Conservation (phyloP, 169 alveolate species). For the Eimeria brunetti region DNA sequence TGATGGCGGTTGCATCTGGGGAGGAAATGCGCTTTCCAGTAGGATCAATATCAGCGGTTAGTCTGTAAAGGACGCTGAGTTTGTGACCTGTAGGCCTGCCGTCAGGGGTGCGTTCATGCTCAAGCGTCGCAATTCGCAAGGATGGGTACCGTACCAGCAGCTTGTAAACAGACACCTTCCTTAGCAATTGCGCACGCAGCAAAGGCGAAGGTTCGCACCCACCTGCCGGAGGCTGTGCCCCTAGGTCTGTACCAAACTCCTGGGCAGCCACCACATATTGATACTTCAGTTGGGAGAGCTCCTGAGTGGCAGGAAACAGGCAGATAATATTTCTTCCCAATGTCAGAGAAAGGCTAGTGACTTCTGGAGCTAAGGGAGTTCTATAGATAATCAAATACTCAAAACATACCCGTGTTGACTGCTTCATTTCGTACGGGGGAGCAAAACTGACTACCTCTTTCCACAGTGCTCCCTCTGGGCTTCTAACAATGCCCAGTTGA, state of each 20-base stretch:
- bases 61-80: constrained; percentile 74
- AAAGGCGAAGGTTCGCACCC: constrained; percentile 64
- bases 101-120: constrained; percentile 59
- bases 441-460: constrained; percentile 34
- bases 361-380: background rate
- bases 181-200: constrained; percentile 46
- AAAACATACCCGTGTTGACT: constrained; percentile 49
- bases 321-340: background rate
- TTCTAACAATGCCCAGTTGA: constrained; percentile 50
- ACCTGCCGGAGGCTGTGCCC: constrained; percentile 36
- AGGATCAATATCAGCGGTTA: constrained; percentile 68
- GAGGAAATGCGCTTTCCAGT: constrained; percentile 54
- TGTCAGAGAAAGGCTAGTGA: background rate
- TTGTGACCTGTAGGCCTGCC: constrained; percentile 80
- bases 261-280: constrained; percentile 80
- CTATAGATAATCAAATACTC: background rate
- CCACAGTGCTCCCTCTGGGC: constrained; percentile 79
- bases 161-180: constrained; percentile 67
- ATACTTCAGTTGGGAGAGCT: constrained; percentile 67
- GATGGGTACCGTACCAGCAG: constrained; percentile 77
- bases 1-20: constrained; percentile 12
- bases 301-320: constrained; percentile 28
- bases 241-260: constrained; percentile 73
- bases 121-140: constrained; percentile 76
- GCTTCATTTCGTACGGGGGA: constrained; percentile 74